These are phyloP conservation scores for Fusarium avenaceum DNA, from an alignment of 2,329 filamentous ascomycete genomes.

Conservation along the genomic window DNA sequence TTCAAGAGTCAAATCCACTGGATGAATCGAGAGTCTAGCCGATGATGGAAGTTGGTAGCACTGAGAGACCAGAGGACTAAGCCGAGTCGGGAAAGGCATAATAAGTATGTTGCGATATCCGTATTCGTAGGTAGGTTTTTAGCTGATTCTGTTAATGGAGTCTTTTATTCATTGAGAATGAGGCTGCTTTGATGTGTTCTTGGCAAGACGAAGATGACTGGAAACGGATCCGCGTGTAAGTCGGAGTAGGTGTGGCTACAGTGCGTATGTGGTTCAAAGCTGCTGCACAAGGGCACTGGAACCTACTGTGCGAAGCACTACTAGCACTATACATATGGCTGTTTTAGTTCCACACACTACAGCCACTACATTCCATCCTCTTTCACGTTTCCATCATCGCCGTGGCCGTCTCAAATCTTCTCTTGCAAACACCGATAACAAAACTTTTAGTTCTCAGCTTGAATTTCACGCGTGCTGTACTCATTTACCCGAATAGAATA, in stretches of 20 bases:
- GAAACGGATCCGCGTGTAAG: slow-evolving; percentile 19
- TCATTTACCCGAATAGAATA: not conserved
- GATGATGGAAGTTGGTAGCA: slow-evolving; percentile 16
- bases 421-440: slow-evolving; percentile 14
- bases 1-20: not conserved
- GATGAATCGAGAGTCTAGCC: not conserved
- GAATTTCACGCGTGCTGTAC: not conserved
- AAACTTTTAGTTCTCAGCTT: not conserved
- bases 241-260: slow-evolving; percentile 2
- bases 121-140: not conserved
- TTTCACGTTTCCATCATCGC: slow-evolving; percentile 11
- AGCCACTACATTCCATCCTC: slow-evolving; percentile 35
- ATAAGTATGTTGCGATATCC: slow-evolving; percentile 1
- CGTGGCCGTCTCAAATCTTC: not conserved
- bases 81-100: slow-evolving; percentile 7
- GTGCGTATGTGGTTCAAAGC: rapidly evolving
- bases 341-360: slow-evolving; percentile 6
- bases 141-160: not conserved
- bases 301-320: rapidly evolving
- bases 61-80: slow-evolving; percentile 12
- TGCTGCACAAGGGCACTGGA: rapidly evolving
- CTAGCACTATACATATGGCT: slow-evolving; percentile 1
- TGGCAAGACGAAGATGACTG: slow-evolving; percentile 17
- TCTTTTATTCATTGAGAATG: not conserved
- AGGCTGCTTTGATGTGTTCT: slow-evolving; percentile 19